Percentiles rank a stretch among this genome's conserved stretches.
Conservation (phyloP, 1,284 basidiomycete species). For the Macrocystidia cucumis region DNA sequence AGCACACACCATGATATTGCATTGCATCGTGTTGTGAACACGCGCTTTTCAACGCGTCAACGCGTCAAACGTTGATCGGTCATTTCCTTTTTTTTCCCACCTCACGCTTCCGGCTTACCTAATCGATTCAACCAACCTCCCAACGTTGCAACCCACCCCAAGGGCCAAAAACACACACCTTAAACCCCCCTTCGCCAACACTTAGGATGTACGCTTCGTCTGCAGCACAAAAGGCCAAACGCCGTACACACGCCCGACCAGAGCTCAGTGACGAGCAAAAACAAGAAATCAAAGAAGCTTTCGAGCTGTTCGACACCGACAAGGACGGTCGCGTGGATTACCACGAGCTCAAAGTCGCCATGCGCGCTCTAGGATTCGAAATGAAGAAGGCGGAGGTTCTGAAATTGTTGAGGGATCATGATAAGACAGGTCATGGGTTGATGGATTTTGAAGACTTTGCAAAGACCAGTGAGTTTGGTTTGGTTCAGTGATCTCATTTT, state of each 20-base stretch:
- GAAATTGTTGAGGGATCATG: constrained; percentile 90
- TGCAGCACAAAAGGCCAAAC: constrained; percentile 66
- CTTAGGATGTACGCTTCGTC: constrained; percentile 59
- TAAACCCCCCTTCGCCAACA: constrained; percentile 10
- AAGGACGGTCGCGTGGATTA: constrained; percentile 97
- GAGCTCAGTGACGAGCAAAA: constrained; percentile 93
- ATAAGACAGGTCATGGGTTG: constrained; percentile 83
- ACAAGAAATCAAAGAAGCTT: constrained; percentile 97
- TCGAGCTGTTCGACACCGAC: constrained; percentile 98
- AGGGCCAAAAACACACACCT: no score
- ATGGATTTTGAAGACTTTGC: constrained; percentile 96
- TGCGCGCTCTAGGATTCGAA: constrained; percentile 97
- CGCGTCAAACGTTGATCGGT: no score
- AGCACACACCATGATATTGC: no score
- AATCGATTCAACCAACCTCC: no score
- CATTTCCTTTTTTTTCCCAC: no score
- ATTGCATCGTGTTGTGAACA: no score
- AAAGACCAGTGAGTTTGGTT: constrained; percentile 88
- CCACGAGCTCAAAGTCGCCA: constrained; percentile 98
- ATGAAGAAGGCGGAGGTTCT: constrained; percentile 97
- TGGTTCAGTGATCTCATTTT: no score
- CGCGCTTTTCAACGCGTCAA: no score
- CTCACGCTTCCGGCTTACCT: no score
- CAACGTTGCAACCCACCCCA: no score
- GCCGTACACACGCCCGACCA: constrained; percentile 63